phyloP scores from a whole-genome alignment of 441 rosid species.

The Adansonia gregorii region DNA sequence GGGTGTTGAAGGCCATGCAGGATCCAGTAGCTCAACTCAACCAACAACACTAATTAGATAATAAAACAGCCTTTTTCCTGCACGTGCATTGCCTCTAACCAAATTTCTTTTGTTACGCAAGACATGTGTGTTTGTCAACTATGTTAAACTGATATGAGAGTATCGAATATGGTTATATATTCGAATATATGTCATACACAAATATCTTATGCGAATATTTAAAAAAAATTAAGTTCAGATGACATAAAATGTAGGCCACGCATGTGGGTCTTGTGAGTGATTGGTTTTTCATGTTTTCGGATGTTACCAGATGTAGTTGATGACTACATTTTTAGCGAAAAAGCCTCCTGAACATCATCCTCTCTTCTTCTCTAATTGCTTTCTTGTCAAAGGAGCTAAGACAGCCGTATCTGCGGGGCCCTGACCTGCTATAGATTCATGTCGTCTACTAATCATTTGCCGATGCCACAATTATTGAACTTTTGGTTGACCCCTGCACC shows the following conservation, averaged over 20 bases:
- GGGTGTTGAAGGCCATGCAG: neutral
- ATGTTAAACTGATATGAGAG: neutral
- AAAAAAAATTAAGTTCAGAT: neutral
- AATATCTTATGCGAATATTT: neutral
- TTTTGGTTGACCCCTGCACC: neutral
- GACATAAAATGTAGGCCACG: conserved; percentile 4
- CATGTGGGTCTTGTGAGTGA: neutral
- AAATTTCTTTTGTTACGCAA: conserved; percentile 1
- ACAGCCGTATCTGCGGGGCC: neutral
- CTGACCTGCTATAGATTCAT: neutral
- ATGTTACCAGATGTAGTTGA: neutral
- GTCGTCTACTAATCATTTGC: conserved; percentile 3
- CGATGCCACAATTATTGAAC: neutral
- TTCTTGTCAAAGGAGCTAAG: conserved; percentile 10
- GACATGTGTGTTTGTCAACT: neutral
- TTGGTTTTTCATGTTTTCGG: conserved; percentile 3
- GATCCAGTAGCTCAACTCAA: neutral
- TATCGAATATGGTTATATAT: neutral
- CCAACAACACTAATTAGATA: conserved; percentile 2
- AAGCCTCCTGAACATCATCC: neutral
- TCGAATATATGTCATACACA: neutral
- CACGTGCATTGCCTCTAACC: conserved; percentile 19
- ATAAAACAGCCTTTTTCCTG: neutral
- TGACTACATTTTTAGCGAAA: no score
- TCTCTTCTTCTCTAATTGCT: neutral